These are phyloP conservation scores for Trichoderma atroviride DNA, from an alignment of 2,329 filamentous ascomycete species.

Conservation along the genomic window DNA sequence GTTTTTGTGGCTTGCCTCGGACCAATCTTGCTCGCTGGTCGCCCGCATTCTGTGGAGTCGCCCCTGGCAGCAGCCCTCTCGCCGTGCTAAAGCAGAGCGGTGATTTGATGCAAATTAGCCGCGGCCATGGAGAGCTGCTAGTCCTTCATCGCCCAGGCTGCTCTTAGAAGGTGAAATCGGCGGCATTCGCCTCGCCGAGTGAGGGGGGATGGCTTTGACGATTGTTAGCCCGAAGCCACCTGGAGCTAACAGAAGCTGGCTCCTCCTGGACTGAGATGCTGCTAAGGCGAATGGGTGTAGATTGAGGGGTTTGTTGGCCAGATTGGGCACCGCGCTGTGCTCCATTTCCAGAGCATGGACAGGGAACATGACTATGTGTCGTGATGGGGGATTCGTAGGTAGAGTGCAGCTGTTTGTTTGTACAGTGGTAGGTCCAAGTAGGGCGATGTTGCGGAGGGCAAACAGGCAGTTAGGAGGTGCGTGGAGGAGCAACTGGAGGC, in stretches of 20 bases:
- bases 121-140: slow-evolving; percentile 2
- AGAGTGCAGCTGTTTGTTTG: not conserved
- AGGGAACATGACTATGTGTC: slow-evolving; percentile 21
- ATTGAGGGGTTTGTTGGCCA: not conserved
- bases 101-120: slow-evolving; percentile 13
- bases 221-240: slow-evolving; percentile 19
- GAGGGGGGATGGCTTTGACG: not conserved
- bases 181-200: slow-evolving; percentile 16
- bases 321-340: slow-evolving; percentile 14
- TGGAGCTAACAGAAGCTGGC: not conserved
- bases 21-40: slow-evolving; percentile 14
- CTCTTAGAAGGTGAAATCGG: slow-evolving; percentile 23
- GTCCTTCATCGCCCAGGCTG: slow-evolving; percentile 14
- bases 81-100: not conserved
- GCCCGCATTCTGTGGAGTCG: slow-evolving; percentile 18
- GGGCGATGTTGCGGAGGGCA: not conserved
- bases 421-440: not conserved
- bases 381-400: slow-evolving; percentile 5
- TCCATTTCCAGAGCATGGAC: not conserved
- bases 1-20: slow-evolving; percentile 9
- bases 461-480: not conserved
- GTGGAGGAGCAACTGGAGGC: not conserved
- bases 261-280: not conserved
- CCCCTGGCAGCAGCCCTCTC: not conserved
- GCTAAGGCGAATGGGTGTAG: not conserved